Evolutionary conservation across 805 yeast species (phyloP), one percentile per base, ranked within the genome.

Genomic region (Lachancea fermentati): DNA sequence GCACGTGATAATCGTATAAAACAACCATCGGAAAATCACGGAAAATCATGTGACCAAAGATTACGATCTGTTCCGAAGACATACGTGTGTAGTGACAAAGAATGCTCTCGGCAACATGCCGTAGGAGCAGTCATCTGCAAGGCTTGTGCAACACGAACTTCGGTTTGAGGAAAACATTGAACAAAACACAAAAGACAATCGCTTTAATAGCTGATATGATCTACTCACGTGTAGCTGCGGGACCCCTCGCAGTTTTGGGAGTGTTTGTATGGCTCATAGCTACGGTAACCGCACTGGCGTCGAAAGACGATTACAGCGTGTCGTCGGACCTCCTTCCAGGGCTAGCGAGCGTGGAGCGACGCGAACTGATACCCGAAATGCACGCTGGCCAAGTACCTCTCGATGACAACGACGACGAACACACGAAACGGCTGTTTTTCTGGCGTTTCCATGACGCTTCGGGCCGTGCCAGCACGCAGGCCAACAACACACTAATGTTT

Each of bases 311-410:
- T 4, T 58, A 45, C 34, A 39, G 43, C 19, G 63, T 62, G 9
- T 48, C 54, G 12, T 51, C 55, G 9, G 57, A 52, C 25, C 39
- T 52, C 7, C 19, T 62, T 4, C 63, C 66, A 0, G 64, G 66
- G 11, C 35, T 55, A 18, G 42, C 50, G 2, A 34, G 44, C 3
- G 38, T 54, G 6, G 41, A 48, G 14, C 54, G 51, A 38, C 43
- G 36, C n/a, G 36, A 40, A 4, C 19, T 37, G 18, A 48, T 57
- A 6, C 61, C 63, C 4, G 51, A 49, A 34, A 79, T 79, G 83
- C 71, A 70, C 57, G 76, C 86, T 3, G 86, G 94, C 2, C 82
- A 80, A 47, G 52, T 86, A 8, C 78, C 78, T 43, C 62, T 81
- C 14, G 48, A 43, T 13, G 34, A 34, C 7, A 18, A 32, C 12